Conservation (phyloP, 2,329 filamentous ascomycete species). For the Stemphylium lycopersici region DNA sequence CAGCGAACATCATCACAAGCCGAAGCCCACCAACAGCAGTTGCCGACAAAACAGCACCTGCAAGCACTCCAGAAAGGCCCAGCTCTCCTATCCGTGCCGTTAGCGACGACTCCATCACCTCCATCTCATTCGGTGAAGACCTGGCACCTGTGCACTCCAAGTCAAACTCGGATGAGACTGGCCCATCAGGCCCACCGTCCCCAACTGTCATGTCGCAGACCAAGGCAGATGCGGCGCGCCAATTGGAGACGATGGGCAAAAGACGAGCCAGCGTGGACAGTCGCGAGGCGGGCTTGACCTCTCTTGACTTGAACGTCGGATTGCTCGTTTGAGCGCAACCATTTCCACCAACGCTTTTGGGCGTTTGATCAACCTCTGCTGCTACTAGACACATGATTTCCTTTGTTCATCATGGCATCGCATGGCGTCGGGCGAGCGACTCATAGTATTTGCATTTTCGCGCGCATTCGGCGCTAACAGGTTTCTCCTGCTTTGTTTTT, state of each 20-base stretch:
- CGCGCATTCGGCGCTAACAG: background rate
- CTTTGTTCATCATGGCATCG: background rate
- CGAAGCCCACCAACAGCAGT: conserved; percentile 2
- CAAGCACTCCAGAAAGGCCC: conserved; percentile 23
- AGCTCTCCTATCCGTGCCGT: conserved; percentile 35
- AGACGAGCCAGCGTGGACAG: conserved; percentile 26
- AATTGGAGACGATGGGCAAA: conserved; percentile 28
- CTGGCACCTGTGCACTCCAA: conserved; percentile 34
- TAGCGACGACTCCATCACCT: conserved; percentile 42
- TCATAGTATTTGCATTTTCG: too few relatives aligned
- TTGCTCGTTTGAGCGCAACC: conserved; percentile 29
- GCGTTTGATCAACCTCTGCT: too few relatives aligned
- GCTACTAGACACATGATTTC: background rate
- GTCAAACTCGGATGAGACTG: conserved; percentile 23
- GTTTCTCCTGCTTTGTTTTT: background rate
- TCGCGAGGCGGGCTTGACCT: conserved; percentile 25
- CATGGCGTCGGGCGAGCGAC: too few relatives aligned
- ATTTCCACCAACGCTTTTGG: background rate
- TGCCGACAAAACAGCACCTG: conserved; percentile 7
- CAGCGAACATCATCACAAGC: conserved; percentile 12
- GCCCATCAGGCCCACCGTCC: conserved; percentile 36
- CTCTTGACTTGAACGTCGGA: conserved; percentile 28
- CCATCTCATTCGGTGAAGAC: conserved; percentile 43
- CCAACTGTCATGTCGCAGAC: conserved; percentile 29
- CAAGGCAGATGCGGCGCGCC: conserved; percentile 33